Percentiles rank a stretch among this genome's conserved stretches.
Evolutionary conservation across 306 rosid species (phyloP).

Genomic region (Mimosa pudica): DNA sequence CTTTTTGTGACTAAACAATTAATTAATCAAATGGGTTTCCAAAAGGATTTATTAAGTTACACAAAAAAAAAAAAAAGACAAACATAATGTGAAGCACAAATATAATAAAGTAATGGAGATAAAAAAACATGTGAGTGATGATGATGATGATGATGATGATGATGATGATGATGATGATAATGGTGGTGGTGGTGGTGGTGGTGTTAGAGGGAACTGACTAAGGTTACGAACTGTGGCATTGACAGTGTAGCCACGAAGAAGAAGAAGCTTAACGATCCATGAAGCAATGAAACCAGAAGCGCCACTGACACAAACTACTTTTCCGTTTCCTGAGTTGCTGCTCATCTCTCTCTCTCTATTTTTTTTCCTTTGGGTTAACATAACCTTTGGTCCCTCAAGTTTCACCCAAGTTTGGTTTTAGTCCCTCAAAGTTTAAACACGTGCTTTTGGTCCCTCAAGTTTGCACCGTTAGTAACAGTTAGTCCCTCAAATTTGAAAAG

Average conservation of each 20-base stretch:
- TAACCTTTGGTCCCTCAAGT: too few relatives aligned
- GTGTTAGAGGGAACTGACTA: slow-evolving; percentile 11
- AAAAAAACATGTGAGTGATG: neutral
- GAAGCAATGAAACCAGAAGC: slow-evolving; percentile 65
- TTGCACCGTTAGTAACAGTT: too few relatives aligned
- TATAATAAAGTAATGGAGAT: neutral
- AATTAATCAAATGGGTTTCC: neutral
- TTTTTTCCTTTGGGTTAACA: too few relatives aligned
- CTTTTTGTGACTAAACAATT: too few relatives aligned
- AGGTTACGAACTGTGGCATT: slow-evolving; percentile 54
- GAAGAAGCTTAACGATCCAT: slow-evolving; percentile 55
- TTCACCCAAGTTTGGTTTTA: too few relatives aligned
- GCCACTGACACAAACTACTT: slow-evolving; percentile 54
- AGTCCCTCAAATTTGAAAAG: too few relatives aligned
- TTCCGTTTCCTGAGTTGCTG: slow-evolving; percentile 31
- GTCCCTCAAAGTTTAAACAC: too few relatives aligned
- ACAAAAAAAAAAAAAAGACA: neutral
- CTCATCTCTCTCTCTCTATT: slow-evolving; percentile 38
- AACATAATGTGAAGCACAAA: neutral
- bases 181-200: too few relatives aligned
- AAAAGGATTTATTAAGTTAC: neutral
- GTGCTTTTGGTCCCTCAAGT: too few relatives aligned
- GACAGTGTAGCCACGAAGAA: slow-evolving; percentile 53
- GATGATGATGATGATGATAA: too few relatives aligned
- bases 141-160: too few relatives aligned